Evolutionary conservation across 140 eudicot genomes (phyloP).

Genomic region (Cichorium intybus): DNA sequence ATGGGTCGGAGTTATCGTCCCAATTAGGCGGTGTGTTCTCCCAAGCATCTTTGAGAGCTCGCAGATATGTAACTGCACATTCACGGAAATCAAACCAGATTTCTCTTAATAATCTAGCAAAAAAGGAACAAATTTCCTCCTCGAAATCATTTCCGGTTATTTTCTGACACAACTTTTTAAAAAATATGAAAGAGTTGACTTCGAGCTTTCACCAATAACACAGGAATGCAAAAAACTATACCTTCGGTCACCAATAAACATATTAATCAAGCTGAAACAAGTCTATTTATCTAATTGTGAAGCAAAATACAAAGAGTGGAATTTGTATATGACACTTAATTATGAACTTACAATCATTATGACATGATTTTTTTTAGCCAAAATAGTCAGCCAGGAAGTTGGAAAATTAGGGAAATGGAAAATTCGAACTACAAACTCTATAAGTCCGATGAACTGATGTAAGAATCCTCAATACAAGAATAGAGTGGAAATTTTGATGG

Average conservation of each 20-base stretch:
- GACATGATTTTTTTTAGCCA: too few species aligned
- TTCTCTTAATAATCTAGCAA: neutral
- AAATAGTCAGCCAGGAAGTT: neutral
- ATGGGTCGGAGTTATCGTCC: slow-evolving; percentile 66
- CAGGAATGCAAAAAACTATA: neutral
- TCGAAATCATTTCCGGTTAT: neutral
- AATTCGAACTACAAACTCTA: neutral
- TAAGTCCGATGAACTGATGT: too few species aligned
- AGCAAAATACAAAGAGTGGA: neutral
- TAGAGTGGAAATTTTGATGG: neutral
- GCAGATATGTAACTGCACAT: slow-evolving; percentile 45
- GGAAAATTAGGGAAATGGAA: neutral
- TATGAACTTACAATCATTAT: too few species aligned
- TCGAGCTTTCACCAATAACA: neutral
- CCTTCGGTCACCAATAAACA: neutral
- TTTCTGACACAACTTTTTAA: neutral
- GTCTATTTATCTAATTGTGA: too few species aligned
- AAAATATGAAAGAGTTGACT: neutral
- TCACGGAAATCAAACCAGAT: neutral
- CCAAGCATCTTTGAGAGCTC: slow-evolving; percentile 53
- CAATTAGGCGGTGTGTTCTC: slow-evolving; percentile 70
- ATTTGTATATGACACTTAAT: too few species aligned
- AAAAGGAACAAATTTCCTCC: neutral
- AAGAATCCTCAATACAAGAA: neutral
- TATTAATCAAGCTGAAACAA: too few species aligned